Base-by-base conservation (phyloP, 768 basidiomycete species). In the Macrolepiota fuliginosa region DNA sequence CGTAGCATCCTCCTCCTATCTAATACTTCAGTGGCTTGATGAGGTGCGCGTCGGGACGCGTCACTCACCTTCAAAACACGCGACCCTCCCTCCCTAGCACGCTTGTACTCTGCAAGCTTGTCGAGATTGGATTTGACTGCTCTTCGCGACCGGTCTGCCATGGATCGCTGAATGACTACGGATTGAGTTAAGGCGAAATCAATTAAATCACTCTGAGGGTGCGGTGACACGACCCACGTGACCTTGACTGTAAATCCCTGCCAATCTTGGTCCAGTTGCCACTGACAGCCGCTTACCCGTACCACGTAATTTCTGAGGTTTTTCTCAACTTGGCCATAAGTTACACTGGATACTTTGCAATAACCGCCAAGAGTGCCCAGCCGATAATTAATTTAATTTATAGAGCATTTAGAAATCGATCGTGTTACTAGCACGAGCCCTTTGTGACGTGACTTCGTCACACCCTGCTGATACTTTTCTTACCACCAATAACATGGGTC, bases 81-180 rank as follows among this genome's bases (percentile, higher is more conserved):
- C 46, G 75, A 68, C 7, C 86, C 88, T 25, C 84, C 89, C 42
- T 84, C 84, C 52, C 88, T 73, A 13, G 81, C 78, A 35, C 84
- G 79, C 70, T 81, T 88, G 52, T 84, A 81, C 64, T 86, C 87
- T 35, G 83, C 83, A 39, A 89, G 73, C 61, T 80, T 84, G 60
- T 84, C 80, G 10, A 73, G 68, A 57, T 76, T 79, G 3, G 72
- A 69, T 50, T 71, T 74, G 58, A 67, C 75, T 22, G 76, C 75
- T 69, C 77, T 77, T 70, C 77, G 72, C 35, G 77, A 74, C 50
- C 78, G 77, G 35, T 77, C 77, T 50, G 76, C 68, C 79, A 80
- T 79, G 10, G 35, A 24, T 13, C 22, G 12, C 4, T 17, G 22
- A 19, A 6, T 12, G 47, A 25, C 22, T n/a, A 0, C 12, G 24